A percentile compares a stretch with the other conserved stretches of the same genome.
These are phyloP conservation scores for Fragaria vesca DNA, from an alignment of 306 rosid genomes.

Conservation along the genomic window DNA sequence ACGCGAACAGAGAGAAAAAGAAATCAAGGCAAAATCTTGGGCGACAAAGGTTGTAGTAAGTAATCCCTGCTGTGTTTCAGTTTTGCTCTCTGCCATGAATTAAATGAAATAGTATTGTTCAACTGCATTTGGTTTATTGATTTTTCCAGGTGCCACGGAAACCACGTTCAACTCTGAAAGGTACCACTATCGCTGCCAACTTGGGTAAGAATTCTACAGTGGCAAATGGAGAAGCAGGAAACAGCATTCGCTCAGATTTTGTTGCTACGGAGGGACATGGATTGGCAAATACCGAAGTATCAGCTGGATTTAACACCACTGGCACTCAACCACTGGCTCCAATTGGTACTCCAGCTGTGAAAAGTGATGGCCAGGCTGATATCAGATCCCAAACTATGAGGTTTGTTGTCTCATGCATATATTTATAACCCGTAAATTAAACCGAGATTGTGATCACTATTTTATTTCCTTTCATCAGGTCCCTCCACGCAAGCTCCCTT, in stretches of 20 bases:
- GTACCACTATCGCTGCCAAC: slow-evolving; percentile 33
- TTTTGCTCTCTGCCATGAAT: slow-evolving; percentile 18
- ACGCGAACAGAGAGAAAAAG: slow-evolving; percentile 89
- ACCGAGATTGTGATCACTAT: slow-evolving; percentile 11
- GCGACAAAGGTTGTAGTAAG: slow-evolving; percentile 54
- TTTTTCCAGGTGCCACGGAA: slow-evolving; percentile 55
- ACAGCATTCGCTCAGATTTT: slow-evolving; percentile 38
- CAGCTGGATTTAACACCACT: slow-evolving; percentile 62
- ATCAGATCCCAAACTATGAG: slow-evolving; percentile 62
- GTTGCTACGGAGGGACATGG: slow-evolving; percentile 52
- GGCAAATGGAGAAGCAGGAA: slow-evolving; percentile 43
- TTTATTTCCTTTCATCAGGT: slow-evolving; percentile 40
- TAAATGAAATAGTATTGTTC: slow-evolving; percentile 18
- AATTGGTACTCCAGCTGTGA: slow-evolving; percentile 87
- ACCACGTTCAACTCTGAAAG: slow-evolving; percentile 47
- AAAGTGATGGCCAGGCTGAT: slow-evolving; percentile 64
- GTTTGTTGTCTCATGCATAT: slow-evolving; percentile 33
- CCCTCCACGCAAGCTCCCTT: slow-evolving; percentile 49
- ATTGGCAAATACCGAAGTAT: slow-evolving; percentile 45
- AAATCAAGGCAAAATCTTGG: slow-evolving; percentile 79
- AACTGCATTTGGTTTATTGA: slow-evolving; percentile 17
- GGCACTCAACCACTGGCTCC: slow-evolving; percentile 75
- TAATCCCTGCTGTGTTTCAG: slow-evolving; percentile 12
- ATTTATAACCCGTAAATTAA: not conserved
- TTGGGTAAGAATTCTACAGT: slow-evolving; percentile 46